phyloP scores from a whole-genome alignment of 768 basidiomycete genomes.

The Mycena latifolia region DNA sequence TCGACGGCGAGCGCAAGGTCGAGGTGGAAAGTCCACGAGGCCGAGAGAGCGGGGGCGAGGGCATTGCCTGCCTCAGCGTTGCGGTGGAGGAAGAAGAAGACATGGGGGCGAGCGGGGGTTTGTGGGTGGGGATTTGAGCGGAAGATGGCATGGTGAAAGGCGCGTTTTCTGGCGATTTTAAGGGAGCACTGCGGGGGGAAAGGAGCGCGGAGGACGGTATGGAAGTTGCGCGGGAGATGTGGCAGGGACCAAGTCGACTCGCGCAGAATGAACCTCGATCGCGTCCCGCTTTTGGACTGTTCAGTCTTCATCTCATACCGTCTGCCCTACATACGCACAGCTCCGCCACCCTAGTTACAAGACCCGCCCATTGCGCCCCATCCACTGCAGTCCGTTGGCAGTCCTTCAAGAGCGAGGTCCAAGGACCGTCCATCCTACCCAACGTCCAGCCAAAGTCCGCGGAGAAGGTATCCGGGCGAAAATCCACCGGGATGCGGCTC shows the following conservation, averaged over 20 bases:
- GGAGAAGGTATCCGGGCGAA: conserved; percentile 5
- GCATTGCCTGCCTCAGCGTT: conserved; percentile 17
- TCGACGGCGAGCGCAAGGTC: conserved; percentile 20
- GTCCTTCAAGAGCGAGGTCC: background rate
- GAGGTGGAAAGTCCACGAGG: conserved; percentile 31
- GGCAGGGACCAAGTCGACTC: conserved; percentile 7
- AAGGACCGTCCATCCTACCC: background rate
- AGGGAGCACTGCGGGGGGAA: conserved; percentile 34
- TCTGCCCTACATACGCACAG: conserved; percentile 13
- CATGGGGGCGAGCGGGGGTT: conserved; percentile 23
- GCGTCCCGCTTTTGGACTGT: background rate
- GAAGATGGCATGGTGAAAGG: conserved; percentile 22
- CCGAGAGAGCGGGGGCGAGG: conserved; percentile 22
- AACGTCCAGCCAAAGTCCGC: conserved; percentile 7
- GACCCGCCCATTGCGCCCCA: background rate
- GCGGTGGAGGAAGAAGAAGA: conserved; percentile 28
- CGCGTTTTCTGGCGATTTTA: conserved; percentile 21
- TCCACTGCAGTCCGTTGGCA: background rate
- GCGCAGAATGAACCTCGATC: conserved; percentile 19
- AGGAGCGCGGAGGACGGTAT: conserved; percentile 13
- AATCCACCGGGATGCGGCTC: conserved; percentile 6
- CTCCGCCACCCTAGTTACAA: background rate
- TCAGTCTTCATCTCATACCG: background rate
- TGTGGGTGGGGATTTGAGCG: conserved; percentile 11
- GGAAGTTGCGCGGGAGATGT: conserved; percentile 14